These are phyloP conservation scores for Drosera spatulata DNA, from an alignment of 179 eudicot genomes.

Conservation along the genomic window DNA sequence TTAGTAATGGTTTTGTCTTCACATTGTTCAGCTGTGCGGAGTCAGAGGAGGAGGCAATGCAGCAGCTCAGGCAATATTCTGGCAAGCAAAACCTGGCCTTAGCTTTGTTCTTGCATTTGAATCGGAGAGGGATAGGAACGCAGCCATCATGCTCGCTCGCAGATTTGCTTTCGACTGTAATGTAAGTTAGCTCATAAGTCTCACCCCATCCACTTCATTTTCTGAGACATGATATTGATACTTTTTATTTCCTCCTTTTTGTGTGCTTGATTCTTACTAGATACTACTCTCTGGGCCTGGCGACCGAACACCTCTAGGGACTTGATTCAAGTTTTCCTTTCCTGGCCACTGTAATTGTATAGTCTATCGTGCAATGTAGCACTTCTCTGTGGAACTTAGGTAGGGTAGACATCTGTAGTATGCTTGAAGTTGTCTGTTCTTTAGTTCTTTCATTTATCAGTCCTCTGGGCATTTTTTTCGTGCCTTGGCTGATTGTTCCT, in stretches of 20 bases:
- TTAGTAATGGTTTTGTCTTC: not conserved
- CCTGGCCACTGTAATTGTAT: too few relatives aligned
- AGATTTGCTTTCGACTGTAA: constrained; percentile 92
- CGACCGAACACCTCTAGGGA: constrained; percentile 43
- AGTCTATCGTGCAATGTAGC: too few relatives aligned
- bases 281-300: constrained; percentile 95
- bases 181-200: constrained; percentile 36
- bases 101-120: constrained; percentile 80
- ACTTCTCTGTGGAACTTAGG: too few relatives aligned
- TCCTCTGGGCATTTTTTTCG: too few relatives aligned
- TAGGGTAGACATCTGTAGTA: too few relatives aligned
- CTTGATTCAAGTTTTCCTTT: constrained; percentile 6
- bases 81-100: constrained; percentile 69
- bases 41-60: constrained; percentile 99
- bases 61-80: constrained; percentile 87
- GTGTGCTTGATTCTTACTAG: constrained; percentile 27
- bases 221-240: not conserved
- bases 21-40: constrained; percentile 60
- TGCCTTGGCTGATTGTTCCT: too few relatives aligned
- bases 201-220: not conserved
- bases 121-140: constrained; percentile 86
- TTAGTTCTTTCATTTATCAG: too few relatives aligned
- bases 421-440: too few relatives aligned
- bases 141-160: constrained; percentile 81
- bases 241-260: not conserved